A percentile compares a stretch with the other conserved stretches of the same genome.
phyloP scores from a whole-genome alignment of 2,329 filamentous ascomycete genomes.

The Nakataea oryzae region DNA sequence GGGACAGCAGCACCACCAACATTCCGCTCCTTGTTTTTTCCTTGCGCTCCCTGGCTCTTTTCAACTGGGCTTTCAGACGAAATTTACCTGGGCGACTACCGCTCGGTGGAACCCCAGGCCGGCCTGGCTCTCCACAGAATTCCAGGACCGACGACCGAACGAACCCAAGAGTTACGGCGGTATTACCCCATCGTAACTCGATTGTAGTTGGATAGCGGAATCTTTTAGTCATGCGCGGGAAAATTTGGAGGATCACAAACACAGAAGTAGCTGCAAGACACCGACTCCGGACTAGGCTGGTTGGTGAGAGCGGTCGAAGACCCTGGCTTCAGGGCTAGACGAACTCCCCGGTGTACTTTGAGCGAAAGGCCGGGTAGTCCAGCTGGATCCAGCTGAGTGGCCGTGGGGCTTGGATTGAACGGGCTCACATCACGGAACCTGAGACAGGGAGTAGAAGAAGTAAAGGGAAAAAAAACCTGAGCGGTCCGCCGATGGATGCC shows the following conservation, averaged over 20 bases:
- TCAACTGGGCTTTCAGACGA: not conserved
- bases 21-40: not conserved
- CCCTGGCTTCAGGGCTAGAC: too few relatives aligned
- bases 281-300: not conserved
- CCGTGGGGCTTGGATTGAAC: not conserved
- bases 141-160: slow-evolving; percentile 1
- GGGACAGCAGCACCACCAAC: not conserved
- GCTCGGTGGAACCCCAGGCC: not conserved
- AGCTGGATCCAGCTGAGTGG: not conserved
- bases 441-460: too few relatives aligned
- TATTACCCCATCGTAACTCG: slow-evolving; percentile 8
- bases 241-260: not conserved
- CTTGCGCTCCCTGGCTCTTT: not conserved
- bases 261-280: not conserved
- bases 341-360: too few relatives aligned
- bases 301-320: too few relatives aligned
- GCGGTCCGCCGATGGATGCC: too few relatives aligned
- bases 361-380: too few relatives aligned
- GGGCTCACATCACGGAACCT: not conserved
- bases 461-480: too few relatives aligned
- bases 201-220: not conserved
- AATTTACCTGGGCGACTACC: not conserved
- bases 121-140: not conserved
- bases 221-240: not conserved
- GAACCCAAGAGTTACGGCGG: not conserved